Evolutionary conservation across 768 basidiomycete genomes (phyloP), one percentile per base, ranked within the genome.

Genomic region (Rhodotorula kratochvilovae): DNA sequence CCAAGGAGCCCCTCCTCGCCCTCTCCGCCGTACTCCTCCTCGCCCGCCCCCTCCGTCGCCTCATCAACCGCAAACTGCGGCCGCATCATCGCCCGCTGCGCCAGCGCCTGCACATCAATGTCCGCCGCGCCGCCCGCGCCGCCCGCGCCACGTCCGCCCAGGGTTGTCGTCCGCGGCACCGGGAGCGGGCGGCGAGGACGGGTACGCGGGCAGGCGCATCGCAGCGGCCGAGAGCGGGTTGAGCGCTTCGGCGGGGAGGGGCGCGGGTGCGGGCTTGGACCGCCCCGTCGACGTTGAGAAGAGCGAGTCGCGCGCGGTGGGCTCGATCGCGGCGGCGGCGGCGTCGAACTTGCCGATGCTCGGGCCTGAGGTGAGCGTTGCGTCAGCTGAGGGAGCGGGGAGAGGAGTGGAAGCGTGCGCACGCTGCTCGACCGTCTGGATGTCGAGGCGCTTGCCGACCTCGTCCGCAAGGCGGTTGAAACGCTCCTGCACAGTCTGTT

Each of bases 51-150:
- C 67, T 91, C 90, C 63, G 87, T 89, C 7, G 88, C 91, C 80
- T 93, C 92, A 78, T 99, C 96, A 70, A 98, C 96, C n/a, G 92
- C 92, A 79, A 99, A 99, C 73, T 89, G 89, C 35, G 91, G 92
- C 54, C 95, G 84, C 79, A 95, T 90, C 89, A 77, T 45, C 65
- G 75, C 61, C 62, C 74, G 25, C 70, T 76, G 36, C 72, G 78
- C 48, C 77, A 76, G 31, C 71, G 76, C 64, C 77, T 72, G 51
- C 50, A 76, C 61, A 61, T 86, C 79, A 51, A 86, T 81, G 61
- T 82, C 78, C 57, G 75, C 65, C 72, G 73, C 46, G 73, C 77
- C 51, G 42, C 76, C 36, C 29, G 74, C 60, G 67, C 79, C 36
- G 39, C 66, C 66, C 78, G 53, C 13, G 29, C 51, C 66, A 78